Evolutionary conservation across 768 basidiomycete species (phyloP).

Genomic region (Pleurotus tuoliensis): DNA sequence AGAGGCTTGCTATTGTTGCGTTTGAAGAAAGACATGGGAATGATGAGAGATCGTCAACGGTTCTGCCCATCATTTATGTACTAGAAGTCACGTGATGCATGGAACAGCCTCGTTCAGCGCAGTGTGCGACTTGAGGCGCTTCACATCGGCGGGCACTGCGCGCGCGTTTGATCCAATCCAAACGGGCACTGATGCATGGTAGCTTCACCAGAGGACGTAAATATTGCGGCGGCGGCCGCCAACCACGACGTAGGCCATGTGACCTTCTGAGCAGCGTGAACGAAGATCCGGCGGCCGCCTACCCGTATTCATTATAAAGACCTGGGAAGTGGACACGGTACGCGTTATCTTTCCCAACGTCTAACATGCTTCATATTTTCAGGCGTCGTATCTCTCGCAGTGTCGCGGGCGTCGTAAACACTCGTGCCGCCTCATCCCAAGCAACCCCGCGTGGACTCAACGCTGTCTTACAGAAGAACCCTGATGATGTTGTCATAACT

Average conservation of each 20-base stretch:
- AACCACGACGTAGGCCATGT: not conserved
- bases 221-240: too few species aligned
- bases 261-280: not conserved
- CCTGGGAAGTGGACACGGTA: not conserved
- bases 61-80: constrained; percentile 1
- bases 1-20: constrained; percentile 52
- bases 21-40: constrained; percentile 63
- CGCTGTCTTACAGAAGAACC: constrained; percentile 61
- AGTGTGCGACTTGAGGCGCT: too few species aligned
- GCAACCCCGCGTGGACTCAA: constrained; percentile 42
- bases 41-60: not conserved
- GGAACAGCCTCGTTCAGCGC: not conserved
- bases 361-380: not conserved
- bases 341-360: not conserved
- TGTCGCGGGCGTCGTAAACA: constrained; percentile 14
- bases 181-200: not conserved
- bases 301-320: not conserved
- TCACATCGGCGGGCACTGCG: not conserved
- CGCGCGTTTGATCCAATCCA: not conserved
- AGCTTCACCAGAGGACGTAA: not conserved
- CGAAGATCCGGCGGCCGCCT: not conserved
- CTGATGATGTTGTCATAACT: constrained; percentile 87
- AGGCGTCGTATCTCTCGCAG: not conserved
- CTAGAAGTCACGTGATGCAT: not conserved
- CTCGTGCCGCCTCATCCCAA: constrained; percentile 36